Evolutionary conservation across 169 alveolate genomes (phyloP).

Genomic region (Besnoitia besnoiti): DNA sequence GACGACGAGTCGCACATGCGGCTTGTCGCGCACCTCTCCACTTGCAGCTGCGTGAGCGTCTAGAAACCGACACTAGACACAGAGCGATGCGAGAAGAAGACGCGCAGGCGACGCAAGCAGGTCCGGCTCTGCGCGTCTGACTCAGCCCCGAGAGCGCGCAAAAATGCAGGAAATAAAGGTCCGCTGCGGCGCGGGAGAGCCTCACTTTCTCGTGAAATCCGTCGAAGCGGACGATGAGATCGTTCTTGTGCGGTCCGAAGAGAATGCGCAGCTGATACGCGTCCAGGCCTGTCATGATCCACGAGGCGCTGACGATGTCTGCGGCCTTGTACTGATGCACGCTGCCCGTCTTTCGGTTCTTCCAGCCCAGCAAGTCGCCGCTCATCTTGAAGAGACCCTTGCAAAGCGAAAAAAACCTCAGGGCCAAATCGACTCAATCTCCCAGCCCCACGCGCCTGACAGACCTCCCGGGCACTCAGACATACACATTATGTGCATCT

Average conservation of each 20-base stretch:
- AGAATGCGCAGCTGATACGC: conserved; percentile 80
- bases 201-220: conserved; percentile 81
- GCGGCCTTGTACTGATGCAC: conserved; percentile 85
- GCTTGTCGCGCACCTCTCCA: too few species aligned
- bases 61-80: too few species aligned
- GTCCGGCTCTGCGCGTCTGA: too few species aligned
- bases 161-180: background rate
- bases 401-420: background rate
- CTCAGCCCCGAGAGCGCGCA: background rate
- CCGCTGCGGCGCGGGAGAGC: background rate
- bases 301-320: conserved; percentile 81
- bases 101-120: background rate
- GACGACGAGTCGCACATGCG: too few species aligned
- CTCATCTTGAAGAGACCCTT: conserved; percentile 90
- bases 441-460: background rate
- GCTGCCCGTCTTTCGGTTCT: conserved; percentile 88
- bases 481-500: background rate
- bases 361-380: conserved; percentile 91
- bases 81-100: background rate
- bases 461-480: background rate
- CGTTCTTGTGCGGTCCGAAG: conserved; percentile 77
- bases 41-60: too few species aligned
- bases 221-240: conserved; percentile 75
- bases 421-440: too few species aligned
- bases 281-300: conserved; percentile 82